Evolutionary conservation across 1,139 yeast species (phyloP), one percentile per base, ranked within the genome.

Genomic region (Zhuliangozyma blackwelliae): DNA sequence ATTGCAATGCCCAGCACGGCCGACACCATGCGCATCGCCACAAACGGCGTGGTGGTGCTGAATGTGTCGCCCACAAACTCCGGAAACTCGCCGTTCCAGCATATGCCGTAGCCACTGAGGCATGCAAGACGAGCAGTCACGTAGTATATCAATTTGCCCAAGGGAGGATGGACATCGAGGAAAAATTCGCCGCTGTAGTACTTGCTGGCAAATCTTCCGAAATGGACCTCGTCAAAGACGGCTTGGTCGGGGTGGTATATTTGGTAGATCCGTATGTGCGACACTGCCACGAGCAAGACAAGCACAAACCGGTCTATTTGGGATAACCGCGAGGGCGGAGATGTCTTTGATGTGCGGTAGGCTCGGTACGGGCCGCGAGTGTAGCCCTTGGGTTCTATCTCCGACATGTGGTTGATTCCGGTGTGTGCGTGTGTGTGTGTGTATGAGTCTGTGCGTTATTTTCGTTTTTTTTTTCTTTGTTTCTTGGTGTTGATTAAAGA

Each of bases 181-280:
- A 77, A 81, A 46, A 76, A 82, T 31, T 72, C 67, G n/a, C 88
- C 86, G 29, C 63, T 63, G 44, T 69, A 59, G 61, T 84, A 87
- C 41, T 74, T 70, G 40, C 52, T 42, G 2, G 57, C 59, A 43
- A 55, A 63, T 7, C 61, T 58, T 7, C 67, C 66, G 35, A 68
- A 62, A 56, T 82, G 89, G 34, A 81, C 89, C 60, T 92, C 98
- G 65, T 92, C 98, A 57, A 92, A 92, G 26, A 92, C 97, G 33
- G 92, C 96, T 30, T 86, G 75, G 45, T 77, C 62, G 12, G 98
- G 98, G 41, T 67, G 58, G 33, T 77, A 71, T 34, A 92, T 59
- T 41, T 75, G 73, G 52, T 74, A 69, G 38, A 83, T 64, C 48
- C 97, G 50, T 6, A 54, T 33, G 11, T 63, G 40, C 19, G 50